Evolutionary conservation across 345 rosid species (phyloP).

Genomic region (Populus davidiana): DNA sequence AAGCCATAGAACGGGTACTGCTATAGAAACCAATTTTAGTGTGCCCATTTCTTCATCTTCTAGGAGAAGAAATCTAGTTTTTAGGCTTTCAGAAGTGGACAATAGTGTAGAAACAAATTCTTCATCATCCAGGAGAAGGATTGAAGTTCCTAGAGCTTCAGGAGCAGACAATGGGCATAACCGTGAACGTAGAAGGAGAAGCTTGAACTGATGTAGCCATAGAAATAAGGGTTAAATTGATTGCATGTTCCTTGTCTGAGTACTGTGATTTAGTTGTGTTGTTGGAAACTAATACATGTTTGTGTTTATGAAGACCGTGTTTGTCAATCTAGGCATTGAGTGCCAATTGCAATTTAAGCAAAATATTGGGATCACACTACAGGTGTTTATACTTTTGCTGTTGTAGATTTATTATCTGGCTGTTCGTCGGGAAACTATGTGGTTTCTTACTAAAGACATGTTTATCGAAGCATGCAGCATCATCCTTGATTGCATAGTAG

Average conservation of each 20-base stretch:
- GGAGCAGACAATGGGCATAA: not conserved
- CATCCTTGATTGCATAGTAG: not conserved
- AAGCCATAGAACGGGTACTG: not conserved
- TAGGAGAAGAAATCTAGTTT: constrained; percentile 5
- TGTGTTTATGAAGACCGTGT: not conserved
- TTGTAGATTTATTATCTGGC: not conserved
- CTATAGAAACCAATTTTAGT: not conserved
- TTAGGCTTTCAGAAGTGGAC: constrained; percentile 4
- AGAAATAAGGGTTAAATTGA: not conserved
- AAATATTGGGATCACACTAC: not conserved
- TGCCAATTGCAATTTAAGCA: not conserved
- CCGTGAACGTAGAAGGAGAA: constrained; percentile 12
- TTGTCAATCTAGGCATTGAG: not conserved
- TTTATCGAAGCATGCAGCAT: not conserved
- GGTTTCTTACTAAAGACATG: not conserved
- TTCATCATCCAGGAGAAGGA: constrained; percentile 9
- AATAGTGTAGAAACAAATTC: constrained; percentile 1
- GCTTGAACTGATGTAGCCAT: constrained; percentile 3
- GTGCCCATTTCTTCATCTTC: not conserved
- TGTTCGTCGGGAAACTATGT: not conserved
- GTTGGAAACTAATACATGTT: not conserved
- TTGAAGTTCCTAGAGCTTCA: constrained; percentile 9
- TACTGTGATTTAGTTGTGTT: not conserved
- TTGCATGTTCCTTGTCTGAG: not conserved
- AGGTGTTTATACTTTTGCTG: not conserved